Conservation (phyloP, 768 basidiomycete genomes). For the Boletus rufocinnamomeus region DNA sequence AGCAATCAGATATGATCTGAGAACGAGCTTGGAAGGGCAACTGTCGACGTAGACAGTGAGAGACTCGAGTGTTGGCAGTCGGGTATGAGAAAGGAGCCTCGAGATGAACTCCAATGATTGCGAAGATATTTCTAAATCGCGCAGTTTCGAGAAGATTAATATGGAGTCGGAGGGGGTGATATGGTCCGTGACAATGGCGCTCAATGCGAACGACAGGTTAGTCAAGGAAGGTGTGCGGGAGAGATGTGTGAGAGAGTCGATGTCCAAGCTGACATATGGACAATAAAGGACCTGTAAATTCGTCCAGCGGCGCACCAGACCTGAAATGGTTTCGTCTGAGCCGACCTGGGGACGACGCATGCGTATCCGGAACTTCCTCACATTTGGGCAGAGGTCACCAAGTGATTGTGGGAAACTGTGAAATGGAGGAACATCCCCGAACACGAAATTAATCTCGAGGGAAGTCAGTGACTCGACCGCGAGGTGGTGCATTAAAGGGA, state of each 20-base stretch:
- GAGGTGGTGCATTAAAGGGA: constrained; percentile 19
- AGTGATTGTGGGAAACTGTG: constrained; percentile 22
- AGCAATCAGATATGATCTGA: constrained; percentile 10
- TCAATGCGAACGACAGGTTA: constrained; percentile 13
- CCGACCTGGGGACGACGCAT: constrained; percentile 20
- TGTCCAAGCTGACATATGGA: constrained; percentile 14
- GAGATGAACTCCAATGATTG: constrained; percentile 5
- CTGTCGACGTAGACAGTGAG: constrained; percentile 12
- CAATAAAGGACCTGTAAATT: constrained; percentile 18
- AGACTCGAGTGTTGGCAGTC: constrained; percentile 8
- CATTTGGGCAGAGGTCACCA: constrained; percentile 19
- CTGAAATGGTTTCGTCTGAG: constrained; percentile 14
- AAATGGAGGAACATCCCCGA: constrained; percentile 20
- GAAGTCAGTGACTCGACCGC: constrained; percentile 18
- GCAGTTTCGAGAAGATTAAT: constrained; percentile 12
- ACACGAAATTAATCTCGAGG: constrained; percentile 23
- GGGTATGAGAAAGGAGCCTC: neutral
- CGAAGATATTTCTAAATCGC: constrained; percentile 15
- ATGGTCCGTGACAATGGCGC: neutral
- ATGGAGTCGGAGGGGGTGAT: constrained; percentile 3
- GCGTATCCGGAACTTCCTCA: constrained; percentile 10
- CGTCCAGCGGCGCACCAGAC: constrained; percentile 19
- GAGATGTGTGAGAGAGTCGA: constrained; percentile 18
- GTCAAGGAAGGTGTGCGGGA: constrained; percentile 17
- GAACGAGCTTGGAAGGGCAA: constrained; percentile 9